These are phyloP conservation scores for Lotmaria passim DNA, from an alignment of 208 protist genomes.

Conservation along the genomic window DNA sequence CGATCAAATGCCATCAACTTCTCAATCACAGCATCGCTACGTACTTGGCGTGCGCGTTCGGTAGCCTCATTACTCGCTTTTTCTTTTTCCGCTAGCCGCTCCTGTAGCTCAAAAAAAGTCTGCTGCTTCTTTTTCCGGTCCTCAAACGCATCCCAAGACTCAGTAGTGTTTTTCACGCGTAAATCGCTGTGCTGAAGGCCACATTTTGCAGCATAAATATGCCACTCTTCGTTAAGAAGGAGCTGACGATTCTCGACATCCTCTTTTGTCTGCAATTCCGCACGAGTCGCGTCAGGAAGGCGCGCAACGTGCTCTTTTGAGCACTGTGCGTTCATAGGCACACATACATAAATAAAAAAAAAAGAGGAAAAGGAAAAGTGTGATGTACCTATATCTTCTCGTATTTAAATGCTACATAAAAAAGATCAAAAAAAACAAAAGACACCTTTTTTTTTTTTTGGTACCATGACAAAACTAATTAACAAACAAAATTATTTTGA, in stretches of 20 bases:
- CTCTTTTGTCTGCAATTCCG: not conserved
- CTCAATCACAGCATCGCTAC: conserved; percentile 38
- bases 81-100: conserved; percentile 23
- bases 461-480: no score
- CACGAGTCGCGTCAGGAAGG: not conserved
- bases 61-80: conserved; percentile 8
- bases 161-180: conserved; percentile 2
- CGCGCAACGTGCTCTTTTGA: conserved; percentile 1
- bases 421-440: no score
- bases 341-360: no score
- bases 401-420: no score
- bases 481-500: no score
- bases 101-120: conserved; percentile 35
- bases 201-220: not conserved
- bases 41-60: conserved; percentile 7
- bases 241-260: not conserved
- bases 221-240: not conserved
- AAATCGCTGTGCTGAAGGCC: not conserved
- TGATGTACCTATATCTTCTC: no score
- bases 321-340: conserved; percentile 3
- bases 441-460: no score
- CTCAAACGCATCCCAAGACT: not conserved
- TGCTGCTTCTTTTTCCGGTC: not conserved
- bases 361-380: no score
- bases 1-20: conserved; percentile 51